Conservation (phyloP, 306 rosid genomes). For the Pueraria montana region DNA sequence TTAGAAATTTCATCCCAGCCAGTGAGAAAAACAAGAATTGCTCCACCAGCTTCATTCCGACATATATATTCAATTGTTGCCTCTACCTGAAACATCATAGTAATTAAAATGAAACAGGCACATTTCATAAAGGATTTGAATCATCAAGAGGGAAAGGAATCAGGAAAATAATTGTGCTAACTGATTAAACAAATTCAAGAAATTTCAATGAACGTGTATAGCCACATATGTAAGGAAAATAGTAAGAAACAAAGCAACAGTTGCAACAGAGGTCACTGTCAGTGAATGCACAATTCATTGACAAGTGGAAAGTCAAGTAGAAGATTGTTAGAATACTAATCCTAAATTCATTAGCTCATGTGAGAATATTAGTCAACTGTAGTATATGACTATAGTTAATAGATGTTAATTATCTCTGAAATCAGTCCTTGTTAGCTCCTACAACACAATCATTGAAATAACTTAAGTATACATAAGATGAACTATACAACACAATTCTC, state of each 20-base stretch:
- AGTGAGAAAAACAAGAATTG: constrained; percentile 91
- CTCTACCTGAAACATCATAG: constrained; percentile 75
- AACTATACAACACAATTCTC: constrained; percentile 15
- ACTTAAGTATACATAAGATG: constrained; percentile 11
- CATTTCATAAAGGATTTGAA: constrained; percentile 12
- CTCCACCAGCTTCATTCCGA: constrained; percentile 83
- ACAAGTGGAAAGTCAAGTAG: constrained; percentile 29
- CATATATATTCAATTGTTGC: constrained; percentile 83
- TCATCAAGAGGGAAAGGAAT: background rate
- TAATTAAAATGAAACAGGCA: constrained; percentile 32
- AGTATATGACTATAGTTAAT: background rate
- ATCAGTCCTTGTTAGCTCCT: constrained; percentile 2
- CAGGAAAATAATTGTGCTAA: background rate
- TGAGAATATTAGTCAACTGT: constrained; percentile 2
- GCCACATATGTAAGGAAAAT: constrained; percentile 23
- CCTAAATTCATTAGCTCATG: constrained; percentile 23
- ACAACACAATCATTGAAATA: constrained; percentile 17
- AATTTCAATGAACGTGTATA: constrained; percentile 38
- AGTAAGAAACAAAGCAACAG: constrained; percentile 21
- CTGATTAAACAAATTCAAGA: constrained; percentile 14
- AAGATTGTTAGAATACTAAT: constrained; percentile 16
- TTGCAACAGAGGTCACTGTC: constrained; percentile 6
- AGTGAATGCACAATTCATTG: constrained; percentile 27
- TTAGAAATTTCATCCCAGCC: constrained; percentile 99
- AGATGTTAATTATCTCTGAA: constrained; percentile 14